A percentile compares a stretch with the other conserved stretches of the same genome.
Evolutionary conservation across 345 rosid species (phyloP).

Genomic region (Rhodamnia argentea): DNA sequence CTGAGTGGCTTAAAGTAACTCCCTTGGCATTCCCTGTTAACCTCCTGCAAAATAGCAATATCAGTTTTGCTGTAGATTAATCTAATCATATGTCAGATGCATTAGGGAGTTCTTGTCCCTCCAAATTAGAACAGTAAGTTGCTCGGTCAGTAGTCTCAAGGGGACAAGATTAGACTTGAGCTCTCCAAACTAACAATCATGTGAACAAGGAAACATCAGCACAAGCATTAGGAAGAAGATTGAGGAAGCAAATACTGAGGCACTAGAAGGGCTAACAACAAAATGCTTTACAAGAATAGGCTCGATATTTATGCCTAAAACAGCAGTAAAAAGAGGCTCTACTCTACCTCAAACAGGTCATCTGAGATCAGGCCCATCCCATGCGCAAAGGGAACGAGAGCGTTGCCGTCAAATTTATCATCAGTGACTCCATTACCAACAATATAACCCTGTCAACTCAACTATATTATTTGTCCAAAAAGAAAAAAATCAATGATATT

Average conservation of each 20-base stretch:
- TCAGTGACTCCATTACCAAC: slow-evolving; percentile 93
- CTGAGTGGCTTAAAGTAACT: slow-evolving; percentile 24
- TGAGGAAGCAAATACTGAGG: neutral
- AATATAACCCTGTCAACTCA: slow-evolving; percentile 59
- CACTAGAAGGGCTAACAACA: neutral
- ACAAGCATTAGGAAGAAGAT: neutral
- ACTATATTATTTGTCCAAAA: neutral
- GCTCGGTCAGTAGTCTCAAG: neutral
- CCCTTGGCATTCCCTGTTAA: slow-evolving; percentile 40
- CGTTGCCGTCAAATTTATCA: slow-evolving; percentile 62
- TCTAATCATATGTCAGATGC: neutral
- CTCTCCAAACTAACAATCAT: neutral
- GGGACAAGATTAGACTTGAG: neutral
- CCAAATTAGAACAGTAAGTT: neutral
- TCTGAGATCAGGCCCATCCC: slow-evolving; percentile 91
- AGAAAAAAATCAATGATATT: neutral
- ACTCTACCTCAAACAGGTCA: slow-evolving; percentile 52
- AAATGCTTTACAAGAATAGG: neutral
- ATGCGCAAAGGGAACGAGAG: slow-evolving; percentile 79
- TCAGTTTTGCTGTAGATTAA: neutral
- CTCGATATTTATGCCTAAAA: neutral
- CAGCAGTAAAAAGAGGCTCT: neutral
- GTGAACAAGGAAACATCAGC: neutral
- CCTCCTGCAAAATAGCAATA: slow-evolving; percentile 34
- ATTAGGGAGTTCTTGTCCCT: neutral